A percentile compares a stretch with the other conserved stretches of the same genome.
Conservation (phyloP, 441 rosid genomes). For the Arabidopsis lyrata region DNA sequence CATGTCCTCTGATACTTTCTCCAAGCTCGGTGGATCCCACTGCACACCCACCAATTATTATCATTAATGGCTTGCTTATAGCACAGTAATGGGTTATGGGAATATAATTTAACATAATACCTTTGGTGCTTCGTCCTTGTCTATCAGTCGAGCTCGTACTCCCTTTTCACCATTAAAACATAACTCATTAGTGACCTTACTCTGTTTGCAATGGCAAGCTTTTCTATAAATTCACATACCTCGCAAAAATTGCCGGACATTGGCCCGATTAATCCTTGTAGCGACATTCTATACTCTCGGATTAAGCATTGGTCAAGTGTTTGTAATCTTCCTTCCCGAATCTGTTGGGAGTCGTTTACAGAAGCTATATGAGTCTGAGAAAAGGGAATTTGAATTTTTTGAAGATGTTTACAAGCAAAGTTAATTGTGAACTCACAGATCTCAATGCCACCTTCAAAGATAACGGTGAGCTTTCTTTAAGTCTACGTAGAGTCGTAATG, state of each 20-base stretch:
- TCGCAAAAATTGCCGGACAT: constrained; percentile 72
- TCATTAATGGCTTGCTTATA: background rate
- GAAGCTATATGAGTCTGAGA: background rate
- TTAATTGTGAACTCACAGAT: constrained; percentile 68
- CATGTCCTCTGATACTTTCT: constrained; percentile 79
- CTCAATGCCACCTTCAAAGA: constrained; percentile 89
- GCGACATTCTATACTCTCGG: constrained; percentile 85
- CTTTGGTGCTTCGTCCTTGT: constrained; percentile 78
- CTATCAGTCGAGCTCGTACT: constrained; percentile 85
- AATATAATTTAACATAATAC: constrained; percentile 45
- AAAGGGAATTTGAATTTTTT: background rate
- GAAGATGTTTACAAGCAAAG: constrained; percentile 9
- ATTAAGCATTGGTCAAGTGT: constrained; percentile 81
- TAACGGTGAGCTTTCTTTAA: constrained; percentile 82
- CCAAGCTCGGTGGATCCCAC: constrained; percentile 90
- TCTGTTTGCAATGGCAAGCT: background rate
- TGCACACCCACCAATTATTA: constrained; percentile 44
- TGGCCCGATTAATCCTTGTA: constrained; percentile 68
- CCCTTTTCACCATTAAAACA: constrained; percentile 57
- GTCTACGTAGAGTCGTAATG: constrained; percentile 63
- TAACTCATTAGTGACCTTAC: constrained; percentile 4
- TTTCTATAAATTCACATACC: constrained; percentile 49
- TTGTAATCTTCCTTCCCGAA: constrained; percentile 82
- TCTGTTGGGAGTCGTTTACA: constrained; percentile 50
- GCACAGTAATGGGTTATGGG: background rate